Conservation (phyloP, 768 basidiomycete species). For the Lentinula sp. region DNA sequence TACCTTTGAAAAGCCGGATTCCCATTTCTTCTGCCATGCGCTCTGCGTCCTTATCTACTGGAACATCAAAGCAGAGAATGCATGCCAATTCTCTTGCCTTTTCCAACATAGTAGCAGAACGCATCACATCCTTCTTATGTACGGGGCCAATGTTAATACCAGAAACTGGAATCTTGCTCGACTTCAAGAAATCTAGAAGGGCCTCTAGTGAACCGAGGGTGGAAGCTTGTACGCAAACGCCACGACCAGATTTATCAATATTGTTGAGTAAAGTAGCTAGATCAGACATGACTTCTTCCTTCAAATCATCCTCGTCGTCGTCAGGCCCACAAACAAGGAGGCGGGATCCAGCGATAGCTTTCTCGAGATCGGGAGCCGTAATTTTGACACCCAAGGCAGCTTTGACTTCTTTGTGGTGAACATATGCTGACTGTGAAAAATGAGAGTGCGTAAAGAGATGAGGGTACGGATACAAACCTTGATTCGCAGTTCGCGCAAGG, state of each 20-base stretch:
- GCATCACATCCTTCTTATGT: conserved; percentile 92
- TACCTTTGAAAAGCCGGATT: conserved; percentile 91
- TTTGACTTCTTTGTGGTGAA: conserved; percentile 96
- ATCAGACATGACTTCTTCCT: conserved; percentile 96
- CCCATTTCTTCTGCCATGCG: conserved; percentile 91
- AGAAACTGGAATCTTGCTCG: conserved; percentile 94
- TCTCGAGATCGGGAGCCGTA: conserved; percentile 90
- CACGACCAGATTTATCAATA: conserved; percentile 92
- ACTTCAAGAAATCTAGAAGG: conserved; percentile 89
- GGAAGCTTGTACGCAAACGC: conserved; percentile 96
- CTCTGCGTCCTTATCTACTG: conserved; percentile 91
- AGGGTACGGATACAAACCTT: conserved; percentile 54
- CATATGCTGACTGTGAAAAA: conserved; percentile 73
- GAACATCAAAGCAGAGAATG: conserved; percentile 94
- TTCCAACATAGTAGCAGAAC: conserved; percentile 89
- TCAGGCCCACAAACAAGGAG: conserved; percentile 90
- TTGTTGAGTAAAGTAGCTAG: conserved; percentile 82
- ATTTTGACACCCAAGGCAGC: conserved; percentile 97
- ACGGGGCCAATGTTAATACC: conserved; percentile 98
- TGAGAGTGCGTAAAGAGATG: conserved; percentile 1
- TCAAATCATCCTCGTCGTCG: conserved; percentile 92
- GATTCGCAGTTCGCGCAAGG: conserved; percentile 89
- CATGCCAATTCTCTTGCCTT: conserved; percentile 93
- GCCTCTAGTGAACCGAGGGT: conserved; percentile 97
- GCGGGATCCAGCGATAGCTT: conserved; percentile 95